Evolutionary conservation across 1,284 basidiomycete species (phyloP).

Genomic region (Sphaerobolus stellatus): DNA sequence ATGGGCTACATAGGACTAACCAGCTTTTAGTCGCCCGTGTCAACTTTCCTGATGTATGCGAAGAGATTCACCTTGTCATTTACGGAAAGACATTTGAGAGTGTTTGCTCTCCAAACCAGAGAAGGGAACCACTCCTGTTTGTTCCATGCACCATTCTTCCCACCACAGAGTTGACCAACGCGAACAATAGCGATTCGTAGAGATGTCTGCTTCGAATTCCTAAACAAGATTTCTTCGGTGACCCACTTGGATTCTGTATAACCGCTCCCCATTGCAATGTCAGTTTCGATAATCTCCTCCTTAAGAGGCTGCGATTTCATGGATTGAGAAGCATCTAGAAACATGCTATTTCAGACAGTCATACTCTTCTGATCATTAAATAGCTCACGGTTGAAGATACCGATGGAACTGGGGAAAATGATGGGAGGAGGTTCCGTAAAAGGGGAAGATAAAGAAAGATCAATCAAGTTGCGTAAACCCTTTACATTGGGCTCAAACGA

Average conservation of each 20-base stretch:
- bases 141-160: neutral
- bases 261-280: conserved; percentile 21
- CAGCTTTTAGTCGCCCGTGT: too few species aligned
- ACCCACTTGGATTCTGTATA: conserved; percentile 30
- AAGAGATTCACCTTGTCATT: neutral
- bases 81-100: neutral
- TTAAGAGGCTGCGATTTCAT: neutral
- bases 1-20: too few species aligned
- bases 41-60: too few species aligned
- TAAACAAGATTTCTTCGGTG: conserved; percentile 23
- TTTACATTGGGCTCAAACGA: conserved; percentile 27
- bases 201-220: conserved; percentile 16
- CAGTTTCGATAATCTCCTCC: conserved; percentile 14
- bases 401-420: conserved; percentile 26
- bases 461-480: conserved; percentile 22
- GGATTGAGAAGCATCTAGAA: neutral
- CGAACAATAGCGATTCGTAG: conserved; percentile 22
- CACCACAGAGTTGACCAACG: conserved; percentile 22
- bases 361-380: neutral
- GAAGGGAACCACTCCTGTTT: neutral
- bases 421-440: conserved; percentile 20
- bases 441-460: conserved; percentile 20
- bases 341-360: neutral
- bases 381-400: conserved; percentile 23
- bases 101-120: neutral